These are phyloP conservation scores for Clonostachys solani DNA, from an alignment of 2,329 filamentous ascomycete species.

Conservation along the genomic window DNA sequence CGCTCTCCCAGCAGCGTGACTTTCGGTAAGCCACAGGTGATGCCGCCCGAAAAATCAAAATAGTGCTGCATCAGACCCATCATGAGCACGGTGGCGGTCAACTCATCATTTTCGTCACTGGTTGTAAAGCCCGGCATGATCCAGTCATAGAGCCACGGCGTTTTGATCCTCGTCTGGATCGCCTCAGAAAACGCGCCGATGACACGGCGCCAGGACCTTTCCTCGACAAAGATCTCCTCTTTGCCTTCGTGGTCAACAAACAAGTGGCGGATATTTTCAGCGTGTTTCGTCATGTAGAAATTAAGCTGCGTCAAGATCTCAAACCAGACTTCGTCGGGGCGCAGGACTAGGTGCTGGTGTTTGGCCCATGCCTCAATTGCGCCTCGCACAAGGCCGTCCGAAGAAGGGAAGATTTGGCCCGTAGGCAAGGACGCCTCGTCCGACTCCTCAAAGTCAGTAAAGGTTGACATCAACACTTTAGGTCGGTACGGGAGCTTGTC, in stretches of 20 bases:
- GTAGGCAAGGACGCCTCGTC: slow-evolving; percentile 37
- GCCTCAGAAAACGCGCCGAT: slow-evolving; percentile 8
- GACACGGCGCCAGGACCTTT: too few relatives aligned
- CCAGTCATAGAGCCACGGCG: slow-evolving; percentile 35
- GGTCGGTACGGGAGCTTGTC: too few relatives aligned
- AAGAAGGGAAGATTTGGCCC: slow-evolving; percentile 23
- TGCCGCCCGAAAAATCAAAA: slow-evolving; percentile 27
- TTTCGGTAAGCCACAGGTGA: slow-evolving; percentile 43
- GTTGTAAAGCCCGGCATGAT: slow-evolving; percentile 48
- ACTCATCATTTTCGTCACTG: slow-evolving; percentile 35
- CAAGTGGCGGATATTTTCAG: too few relatives aligned
- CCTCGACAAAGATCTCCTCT: too few relatives aligned
- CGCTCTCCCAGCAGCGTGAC: slow-evolving; percentile 45
- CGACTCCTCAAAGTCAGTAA: slow-evolving; percentile 38
- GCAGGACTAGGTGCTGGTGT: slow-evolving; percentile 7
- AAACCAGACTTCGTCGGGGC: slow-evolving; percentile 31
- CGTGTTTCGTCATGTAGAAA: too few relatives aligned
- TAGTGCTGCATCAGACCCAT: slow-evolving; percentile 47
- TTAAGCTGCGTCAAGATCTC: slow-evolving; percentile 24
- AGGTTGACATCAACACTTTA: too few relatives aligned
- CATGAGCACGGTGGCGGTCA: slow-evolving; percentile 39
- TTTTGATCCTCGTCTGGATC: slow-evolving; percentile 33
- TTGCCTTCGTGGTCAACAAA: too few relatives aligned
- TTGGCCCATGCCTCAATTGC: slow-evolving; percentile 42
- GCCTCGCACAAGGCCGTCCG: slow-evolving; percentile 31